phyloP scores from a whole-genome alignment of 768 basidiomycete species.

The Termitomyces sp. region DNA sequence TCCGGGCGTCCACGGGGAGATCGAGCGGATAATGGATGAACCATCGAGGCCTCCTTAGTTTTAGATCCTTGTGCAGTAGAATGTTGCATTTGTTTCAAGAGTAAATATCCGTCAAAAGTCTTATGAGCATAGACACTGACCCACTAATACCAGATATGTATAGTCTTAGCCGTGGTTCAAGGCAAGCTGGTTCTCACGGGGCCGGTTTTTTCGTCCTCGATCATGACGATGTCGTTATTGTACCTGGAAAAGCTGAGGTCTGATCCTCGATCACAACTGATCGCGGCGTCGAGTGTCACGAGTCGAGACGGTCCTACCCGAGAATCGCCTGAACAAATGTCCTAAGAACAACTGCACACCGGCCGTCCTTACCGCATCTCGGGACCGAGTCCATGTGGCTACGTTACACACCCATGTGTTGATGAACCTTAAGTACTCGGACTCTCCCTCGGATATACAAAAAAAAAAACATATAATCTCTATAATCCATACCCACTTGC shows the following conservation, averaged over 20 bases:
- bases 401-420: constrained; percentile 15
- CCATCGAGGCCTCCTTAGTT: constrained; percentile 7
- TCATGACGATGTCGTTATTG: constrained; percentile 26
- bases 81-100: not conserved
- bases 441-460: not conserved
- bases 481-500: constrained; percentile 32
- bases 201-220: constrained; percentile 23
- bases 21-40: constrained; percentile 15
- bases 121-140: not conserved
- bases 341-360: constrained; percentile 14
- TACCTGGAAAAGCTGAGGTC: constrained; percentile 21
- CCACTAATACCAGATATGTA: not conserved
- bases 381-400: constrained; percentile 23
- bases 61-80: constrained; percentile 1
- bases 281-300: constrained; percentile 29
- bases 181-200: constrained; percentile 4
- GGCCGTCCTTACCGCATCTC: constrained; percentile 26
- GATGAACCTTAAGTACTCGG: constrained; percentile 19
- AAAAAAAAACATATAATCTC: constrained; percentile 6
- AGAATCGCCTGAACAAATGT: constrained; percentile 23
- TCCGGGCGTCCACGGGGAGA: constrained; percentile 4
- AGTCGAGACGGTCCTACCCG: constrained; percentile 24
- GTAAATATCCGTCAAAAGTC: not conserved
- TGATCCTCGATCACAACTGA: constrained; percentile 28
- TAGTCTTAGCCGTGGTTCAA: not conserved